Percentiles rank a stretch among this genome's conserved stretches.
Conservation (phyloP, 1,139 yeast genomes). For the Yamadazyma trypodendri region DNA sequence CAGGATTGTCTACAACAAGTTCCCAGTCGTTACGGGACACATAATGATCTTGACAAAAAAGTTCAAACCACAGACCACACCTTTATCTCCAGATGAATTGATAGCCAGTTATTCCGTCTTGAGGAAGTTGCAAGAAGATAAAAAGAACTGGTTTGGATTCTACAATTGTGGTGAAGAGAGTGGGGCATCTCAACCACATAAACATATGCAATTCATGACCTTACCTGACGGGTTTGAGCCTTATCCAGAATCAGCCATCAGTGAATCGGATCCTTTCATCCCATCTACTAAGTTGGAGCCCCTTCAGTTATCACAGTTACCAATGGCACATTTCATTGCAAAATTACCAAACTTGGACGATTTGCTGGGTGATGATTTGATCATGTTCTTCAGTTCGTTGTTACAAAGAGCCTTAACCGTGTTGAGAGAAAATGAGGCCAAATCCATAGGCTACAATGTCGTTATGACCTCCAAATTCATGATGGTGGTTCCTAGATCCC, state of each 20-base stretch:
- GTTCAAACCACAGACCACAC: constrained; percentile 68
- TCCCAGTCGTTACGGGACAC: constrained; percentile 79
- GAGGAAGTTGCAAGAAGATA: constrained; percentile 19
- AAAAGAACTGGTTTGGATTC: constrained; percentile 60
- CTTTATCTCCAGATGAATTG: constrained; percentile 69
- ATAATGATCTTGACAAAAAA: constrained; percentile 73
- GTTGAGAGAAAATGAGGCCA: constrained; percentile 50
- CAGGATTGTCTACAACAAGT: constrained; percentile 76
- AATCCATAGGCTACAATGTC: constrained; percentile 68
- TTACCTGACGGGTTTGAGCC: constrained; percentile 59
- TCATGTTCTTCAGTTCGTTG: constrained; percentile 65
- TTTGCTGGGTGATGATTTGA: constrained; percentile 53
- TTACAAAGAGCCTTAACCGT: constrained; percentile 70
- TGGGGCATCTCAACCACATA: constrained; percentile 93
- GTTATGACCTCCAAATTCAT: constrained; percentile 80
- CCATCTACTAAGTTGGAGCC: constrained; percentile 60
- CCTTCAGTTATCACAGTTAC: constrained; percentile 54
- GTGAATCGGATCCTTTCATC: constrained; percentile 47
- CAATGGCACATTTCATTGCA: constrained; percentile 82
- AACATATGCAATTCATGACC: constrained; percentile 82
- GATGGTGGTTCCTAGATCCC: constrained; percentile 78
- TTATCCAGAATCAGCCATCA: constrained; percentile 57
- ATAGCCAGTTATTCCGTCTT: constrained; percentile 56
- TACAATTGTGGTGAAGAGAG: constrained; percentile 85
- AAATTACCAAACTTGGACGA: constrained; percentile 51